phyloP scores from a whole-genome alignment of 2,329 filamentous ascomycete species.

The Gliomastix tumulicola region DNA sequence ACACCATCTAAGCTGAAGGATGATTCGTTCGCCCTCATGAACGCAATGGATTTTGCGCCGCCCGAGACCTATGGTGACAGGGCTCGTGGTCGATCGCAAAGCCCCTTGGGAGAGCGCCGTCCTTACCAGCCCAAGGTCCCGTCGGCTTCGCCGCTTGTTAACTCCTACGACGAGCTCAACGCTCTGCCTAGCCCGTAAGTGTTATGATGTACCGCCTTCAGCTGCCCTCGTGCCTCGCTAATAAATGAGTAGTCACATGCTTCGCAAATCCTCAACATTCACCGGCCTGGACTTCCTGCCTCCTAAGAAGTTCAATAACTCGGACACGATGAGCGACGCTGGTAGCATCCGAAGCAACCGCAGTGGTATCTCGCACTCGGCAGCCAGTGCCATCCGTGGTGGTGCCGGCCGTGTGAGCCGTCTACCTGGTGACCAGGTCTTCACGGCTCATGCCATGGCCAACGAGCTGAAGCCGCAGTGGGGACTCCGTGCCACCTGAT shows the following conservation, averaged over 20 bases:
- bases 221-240: slow-evolving; percentile 11
- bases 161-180: slow-evolving; percentile 79
- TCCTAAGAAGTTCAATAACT: slow-evolving; percentile 64
- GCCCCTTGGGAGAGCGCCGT: slow-evolving; percentile 55
- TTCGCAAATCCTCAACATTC: slow-evolving; percentile 73
- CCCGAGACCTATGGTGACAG: slow-evolving; percentile 61
- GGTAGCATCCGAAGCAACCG: slow-evolving; percentile 60
- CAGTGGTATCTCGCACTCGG: slow-evolving; percentile 65
- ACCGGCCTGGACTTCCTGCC: slow-evolving; percentile 77
- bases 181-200: slow-evolving; percentile 88
- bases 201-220: slow-evolving; percentile 1
- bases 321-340: slow-evolving; percentile 54
- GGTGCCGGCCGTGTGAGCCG: slow-evolving; percentile 84
- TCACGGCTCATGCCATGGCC: slow-evolving; percentile 62
- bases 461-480: slow-evolving; percentile 54
- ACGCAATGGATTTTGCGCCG: slow-evolving; percentile 79
- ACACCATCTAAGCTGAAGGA: slow-evolving; percentile 81
- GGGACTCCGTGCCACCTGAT: slow-evolving; percentile 47
- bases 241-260: slow-evolving; percentile 46
- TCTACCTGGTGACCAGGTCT: slow-evolving; percentile 74
- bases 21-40: slow-evolving; percentile 64
- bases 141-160: slow-evolving; percentile 70
- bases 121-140: slow-evolving; percentile 71
- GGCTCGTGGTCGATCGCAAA: slow-evolving; percentile 61
- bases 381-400: slow-evolving; percentile 65